These are phyloP conservation scores for Suillus paluster DNA, from an alignment of 768 basidiomycete genomes.

Conservation along the genomic window DNA sequence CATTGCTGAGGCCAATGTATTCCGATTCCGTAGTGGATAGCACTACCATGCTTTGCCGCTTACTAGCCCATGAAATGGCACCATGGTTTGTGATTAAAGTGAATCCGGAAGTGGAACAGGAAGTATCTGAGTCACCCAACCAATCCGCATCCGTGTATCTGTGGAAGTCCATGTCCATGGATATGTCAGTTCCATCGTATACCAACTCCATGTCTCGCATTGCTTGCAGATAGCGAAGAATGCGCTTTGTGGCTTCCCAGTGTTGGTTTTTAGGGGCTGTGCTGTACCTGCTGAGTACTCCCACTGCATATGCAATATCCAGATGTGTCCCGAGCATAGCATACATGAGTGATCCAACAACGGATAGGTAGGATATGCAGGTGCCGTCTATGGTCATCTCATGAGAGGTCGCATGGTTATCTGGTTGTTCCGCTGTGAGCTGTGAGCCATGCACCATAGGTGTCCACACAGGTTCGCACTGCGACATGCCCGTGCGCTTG, in stretches of 20 bases:
- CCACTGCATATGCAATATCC: slow-evolving; percentile 36
- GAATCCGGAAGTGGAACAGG: slow-evolving; percentile 24
- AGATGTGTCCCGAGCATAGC: slow-evolving; percentile 30
- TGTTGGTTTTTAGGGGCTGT: slow-evolving; percentile 6
- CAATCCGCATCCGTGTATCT: slow-evolving; percentile 21
- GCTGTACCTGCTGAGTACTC: slow-evolving; percentile 24
- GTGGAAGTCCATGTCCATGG: slow-evolving; percentile 13
- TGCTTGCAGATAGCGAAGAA: slow-evolving; percentile 18
- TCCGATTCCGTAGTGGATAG: slow-evolving; percentile 41
- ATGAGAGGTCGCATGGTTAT: not conserved
- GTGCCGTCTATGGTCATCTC: not conserved
- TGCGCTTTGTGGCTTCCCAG: slow-evolving; percentile 18
- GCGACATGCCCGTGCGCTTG: slow-evolving; percentile 17
- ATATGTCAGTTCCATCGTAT: slow-evolving; percentile 3
- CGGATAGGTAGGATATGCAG: not conserved
- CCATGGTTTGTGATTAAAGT: slow-evolving; percentile 29
- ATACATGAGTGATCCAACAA: slow-evolving; percentile 32
- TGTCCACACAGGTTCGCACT: slow-evolving; percentile 6
- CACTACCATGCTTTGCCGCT: slow-evolving; percentile 34
- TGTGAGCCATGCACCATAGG: slow-evolving; percentile 15
- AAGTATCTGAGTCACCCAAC: slow-evolving; percentile 16
- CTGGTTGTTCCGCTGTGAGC: slow-evolving; percentile 4
- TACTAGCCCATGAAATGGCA: slow-evolving; percentile 38
- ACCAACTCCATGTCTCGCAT: slow-evolving; percentile 12
- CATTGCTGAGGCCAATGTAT: slow-evolving; percentile 34